Evolutionary conservation across 1,284 basidiomycete genomes (phyloP).

Genomic region (Sporisorium scitamineum): DNA sequence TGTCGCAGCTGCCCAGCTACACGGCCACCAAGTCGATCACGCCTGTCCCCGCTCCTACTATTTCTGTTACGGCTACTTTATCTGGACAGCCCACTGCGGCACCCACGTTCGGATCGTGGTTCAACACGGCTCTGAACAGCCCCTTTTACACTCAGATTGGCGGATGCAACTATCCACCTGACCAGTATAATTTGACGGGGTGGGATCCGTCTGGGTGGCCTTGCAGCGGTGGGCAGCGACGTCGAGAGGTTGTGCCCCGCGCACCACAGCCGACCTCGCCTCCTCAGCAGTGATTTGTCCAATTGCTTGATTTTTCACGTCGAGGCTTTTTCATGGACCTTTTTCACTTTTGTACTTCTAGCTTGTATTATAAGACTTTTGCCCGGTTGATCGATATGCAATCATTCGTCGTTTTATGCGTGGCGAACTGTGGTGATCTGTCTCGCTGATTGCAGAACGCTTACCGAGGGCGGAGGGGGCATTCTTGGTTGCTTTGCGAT

Average conservation of each 20-base stretch:
- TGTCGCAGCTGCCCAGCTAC: conserved; percentile 46
- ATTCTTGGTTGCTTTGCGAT: no score
- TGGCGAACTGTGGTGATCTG: no score
- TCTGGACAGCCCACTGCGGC: conserved; percentile 27
- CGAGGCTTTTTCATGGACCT: neutral
- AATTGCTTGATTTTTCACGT: neutral
- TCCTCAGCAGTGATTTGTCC: neutral
- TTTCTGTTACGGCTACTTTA: conserved; percentile 32
- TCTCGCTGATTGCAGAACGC: no score
- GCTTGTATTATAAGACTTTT: neutral
- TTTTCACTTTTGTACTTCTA: conserved; percentile 2
- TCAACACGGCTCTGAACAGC: conserved; percentile 20
- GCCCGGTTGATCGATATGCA: neutral
- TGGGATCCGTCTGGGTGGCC: conserved; percentile 43
- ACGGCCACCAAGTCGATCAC: conserved; percentile 43
- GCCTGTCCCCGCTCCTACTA: conserved; percentile 37
- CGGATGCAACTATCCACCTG: conserved; percentile 51
- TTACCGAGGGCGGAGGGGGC: no score
- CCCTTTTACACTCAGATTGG: conserved; percentile 46
- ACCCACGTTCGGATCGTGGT: conserved; percentile 46
- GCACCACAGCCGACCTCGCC: conserved; percentile 16
- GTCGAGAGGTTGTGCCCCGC: conserved; percentile 4
- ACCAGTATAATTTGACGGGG: conserved; percentile 40
- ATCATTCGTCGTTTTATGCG: neutral
- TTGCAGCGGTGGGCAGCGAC: conserved; percentile 32